phyloP scores from a whole-genome alignment of 257 asterid genomes.

The Solanum sejunctum region DNA sequence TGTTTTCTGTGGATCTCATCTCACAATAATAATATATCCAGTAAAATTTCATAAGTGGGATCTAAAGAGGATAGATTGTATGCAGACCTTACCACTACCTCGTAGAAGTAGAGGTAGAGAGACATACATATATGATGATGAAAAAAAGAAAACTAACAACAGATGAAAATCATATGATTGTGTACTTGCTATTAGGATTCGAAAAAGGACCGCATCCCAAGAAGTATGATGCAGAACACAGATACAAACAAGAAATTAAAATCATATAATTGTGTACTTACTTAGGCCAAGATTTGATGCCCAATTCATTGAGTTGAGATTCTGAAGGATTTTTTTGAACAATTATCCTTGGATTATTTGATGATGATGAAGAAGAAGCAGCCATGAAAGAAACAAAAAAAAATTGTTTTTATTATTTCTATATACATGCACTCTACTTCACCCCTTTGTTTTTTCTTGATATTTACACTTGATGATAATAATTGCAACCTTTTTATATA shows the following conservation, averaged over 20 bases:
- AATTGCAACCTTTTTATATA: not conserved
- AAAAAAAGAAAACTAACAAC: not conserved
- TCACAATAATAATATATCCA: too few species aligned
- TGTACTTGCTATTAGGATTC: conserved; percentile 9
- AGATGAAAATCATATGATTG: not conserved
- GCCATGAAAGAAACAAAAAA: conserved; percentile 11
- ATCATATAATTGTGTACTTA: conserved; percentile 16
- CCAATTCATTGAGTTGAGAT: conserved; percentile 60
- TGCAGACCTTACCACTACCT: too few species aligned
- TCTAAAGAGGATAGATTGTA: too few species aligned
- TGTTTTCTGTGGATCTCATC: too few species aligned
- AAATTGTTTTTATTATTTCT: not conserved
- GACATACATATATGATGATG: not conserved
- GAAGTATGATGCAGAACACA: too few species aligned
- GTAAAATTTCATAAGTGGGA: too few species aligned
- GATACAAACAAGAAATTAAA: not conserved
- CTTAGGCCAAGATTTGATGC: conserved; percentile 98
- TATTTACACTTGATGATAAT: not conserved
- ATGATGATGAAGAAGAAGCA: conserved; percentile 13
- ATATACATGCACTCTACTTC: not conserved
- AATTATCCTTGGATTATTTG: conserved; percentile 44
- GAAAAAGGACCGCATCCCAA: not conserved
- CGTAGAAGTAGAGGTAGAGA: too few species aligned
- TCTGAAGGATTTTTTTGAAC: conserved; percentile 68
- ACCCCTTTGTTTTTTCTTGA: not conserved